A percentile compares a stretch with the other conserved stretches of the same genome.
Conservation (phyloP, 768 basidiomycete genomes). For the Mycena amicta region DNA sequence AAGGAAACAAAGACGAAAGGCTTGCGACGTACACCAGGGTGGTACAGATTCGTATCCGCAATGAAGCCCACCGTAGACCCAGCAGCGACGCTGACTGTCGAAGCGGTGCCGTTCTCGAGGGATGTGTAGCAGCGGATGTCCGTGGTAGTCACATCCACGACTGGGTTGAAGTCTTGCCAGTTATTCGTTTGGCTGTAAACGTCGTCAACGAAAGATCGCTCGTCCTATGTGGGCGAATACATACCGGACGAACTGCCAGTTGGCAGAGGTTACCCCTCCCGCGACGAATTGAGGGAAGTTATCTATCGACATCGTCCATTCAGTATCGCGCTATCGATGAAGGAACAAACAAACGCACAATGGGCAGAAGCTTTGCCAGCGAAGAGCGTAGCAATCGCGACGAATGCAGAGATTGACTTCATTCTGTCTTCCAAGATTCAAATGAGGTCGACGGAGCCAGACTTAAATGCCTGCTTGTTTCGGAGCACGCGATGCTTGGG, state of each 20-base stretch:
- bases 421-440: too few relatives aligned
- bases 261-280: background rate
- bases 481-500: too few relatives aligned
- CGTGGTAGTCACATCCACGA: conserved; percentile 7
- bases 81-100: conserved; percentile 11
- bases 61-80: conserved; percentile 15
- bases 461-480: too few relatives aligned
- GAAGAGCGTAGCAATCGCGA: too few relatives aligned
- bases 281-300: conserved; percentile 14
- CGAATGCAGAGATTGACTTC: too few relatives aligned
- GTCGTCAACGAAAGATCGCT: background rate
- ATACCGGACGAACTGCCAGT: conserved; percentile 20
- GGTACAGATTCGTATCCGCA: conserved; percentile 14
- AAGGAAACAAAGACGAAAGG: background rate
- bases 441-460: too few relatives aligned
- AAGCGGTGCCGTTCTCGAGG: background rate
- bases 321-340: too few relatives aligned
- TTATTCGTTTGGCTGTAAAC: conserved; percentile 12
- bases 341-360: too few relatives aligned
- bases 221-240: background rate
- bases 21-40: conserved; percentile 8
- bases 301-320: too few relatives aligned
- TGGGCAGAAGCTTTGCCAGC: too few relatives aligned
- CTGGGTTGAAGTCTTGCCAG: conserved; percentile 5
- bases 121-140: conserved; percentile 20